Base-by-base conservation (phyloP, 2,329 filamentous ascomycete genomes). In the Ceratocystiopsis brevicomis region DNA sequence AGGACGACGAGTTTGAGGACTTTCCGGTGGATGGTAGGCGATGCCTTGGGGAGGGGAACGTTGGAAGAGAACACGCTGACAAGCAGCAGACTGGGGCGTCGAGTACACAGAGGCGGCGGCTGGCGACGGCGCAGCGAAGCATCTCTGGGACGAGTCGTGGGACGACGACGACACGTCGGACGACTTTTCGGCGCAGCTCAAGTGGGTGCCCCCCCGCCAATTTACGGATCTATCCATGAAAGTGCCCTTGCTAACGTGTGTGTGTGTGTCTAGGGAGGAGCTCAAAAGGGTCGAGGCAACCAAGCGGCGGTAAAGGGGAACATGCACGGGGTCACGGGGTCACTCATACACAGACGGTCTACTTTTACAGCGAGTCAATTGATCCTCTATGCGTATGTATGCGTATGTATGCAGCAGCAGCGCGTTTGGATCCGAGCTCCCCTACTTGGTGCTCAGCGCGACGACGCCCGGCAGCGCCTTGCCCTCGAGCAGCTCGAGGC, bases 141-240 rank as follows among this genome's bases (percentile, higher is more conserved):
- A 96, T 65, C 68, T 98, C 44, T 98, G 90, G 90, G 90, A 98
- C 64, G 90, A 98, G 70, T 95, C 86, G 69, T 98, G 90, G 90
- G 90, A 98, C 58, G 90, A 98, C 57, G 88, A 96, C 59, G 90
- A 96, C 63, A 90, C 85, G 51, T 90, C 73, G 55, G 90, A 98
- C 59, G 90, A 98, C 57, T 98, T 98, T 61, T 90, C 86, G 13
- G 75, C 82, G 56, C 88, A 96, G 67, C 66, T 98, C 57, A 92
- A 85, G 88, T 94, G 62, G 52, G 80, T n/a, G n/a, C n/a, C n/a
- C n/a, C n/a, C n/a, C n/a, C n/a, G n/a, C n/a, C n/a, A n/a, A n/a
- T n/a, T n/a, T n/a, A n/a, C n/a, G n/a, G n/a, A n/a, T n/a, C n/a
- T n/a, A 14, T 41, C 16, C 33, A 37, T 38, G 33, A 33, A 2